These are phyloP conservation scores for Collybia mongolica DNA, from an alignment of 768 basidiomycete genomes.

Conservation along the genomic window DNA sequence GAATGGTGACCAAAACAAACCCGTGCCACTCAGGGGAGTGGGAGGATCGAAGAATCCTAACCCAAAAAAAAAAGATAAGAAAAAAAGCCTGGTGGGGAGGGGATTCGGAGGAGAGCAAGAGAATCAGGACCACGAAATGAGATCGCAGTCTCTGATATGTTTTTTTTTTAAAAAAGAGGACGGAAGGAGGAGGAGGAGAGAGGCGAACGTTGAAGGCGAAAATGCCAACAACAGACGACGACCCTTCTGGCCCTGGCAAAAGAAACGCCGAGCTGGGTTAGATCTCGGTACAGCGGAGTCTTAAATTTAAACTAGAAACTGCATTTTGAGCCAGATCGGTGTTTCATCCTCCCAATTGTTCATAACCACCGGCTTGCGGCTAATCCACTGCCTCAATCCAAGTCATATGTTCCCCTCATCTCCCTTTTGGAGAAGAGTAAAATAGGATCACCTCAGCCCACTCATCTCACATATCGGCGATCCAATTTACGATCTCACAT, in stretches of 20 bases:
- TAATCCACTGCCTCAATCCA: not conserved
- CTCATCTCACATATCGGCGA: conserved; percentile 11
- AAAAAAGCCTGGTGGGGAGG: not conserved
- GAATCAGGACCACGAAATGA: not conserved
- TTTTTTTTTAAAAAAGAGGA: conserved; percentile 10
- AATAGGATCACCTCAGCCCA: not conserved
- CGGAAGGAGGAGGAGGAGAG: conserved; percentile 9
- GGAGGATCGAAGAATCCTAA: not conserved
- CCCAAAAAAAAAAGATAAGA: not conserved
- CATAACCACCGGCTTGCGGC: conserved; percentile 2
- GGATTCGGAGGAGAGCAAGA: not conserved
- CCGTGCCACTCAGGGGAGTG: not conserved
- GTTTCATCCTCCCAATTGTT: conserved; percentile 11
- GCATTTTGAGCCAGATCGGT: conserved; percentile 24
- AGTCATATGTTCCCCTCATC: not conserved
- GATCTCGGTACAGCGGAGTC: conserved; percentile 34
- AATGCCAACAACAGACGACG: conserved; percentile 11
- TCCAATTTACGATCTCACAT: conserved; percentile 18
- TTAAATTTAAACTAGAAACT: conserved; percentile 17
- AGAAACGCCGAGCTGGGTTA: conserved; percentile 16
- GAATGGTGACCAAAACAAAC: not conserved
- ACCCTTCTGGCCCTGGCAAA: conserved; percentile 10
- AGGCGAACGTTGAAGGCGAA: conserved; percentile 13
- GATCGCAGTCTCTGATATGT: conserved; percentile 8
- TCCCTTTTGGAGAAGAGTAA: not conserved